A percentile compares a stretch with the other conserved stretches of the same genome.
These are phyloP conservation scores for Lepidium aucheri DNA, from an alignment of 345 rosid species.

Conservation along the genomic window DNA sequence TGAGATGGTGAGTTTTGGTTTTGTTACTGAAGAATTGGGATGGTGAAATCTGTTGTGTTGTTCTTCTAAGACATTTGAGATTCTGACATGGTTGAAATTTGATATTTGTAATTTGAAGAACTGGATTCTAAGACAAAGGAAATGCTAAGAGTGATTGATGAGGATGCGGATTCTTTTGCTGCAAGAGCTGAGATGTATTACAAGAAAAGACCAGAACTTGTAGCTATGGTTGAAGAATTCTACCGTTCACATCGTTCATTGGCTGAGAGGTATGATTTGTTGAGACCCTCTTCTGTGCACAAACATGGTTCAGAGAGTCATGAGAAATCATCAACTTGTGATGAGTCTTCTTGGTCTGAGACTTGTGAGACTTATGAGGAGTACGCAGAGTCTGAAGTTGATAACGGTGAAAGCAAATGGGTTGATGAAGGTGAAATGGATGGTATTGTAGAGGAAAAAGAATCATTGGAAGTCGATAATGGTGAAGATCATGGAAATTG, in stretches of 20 bases:
- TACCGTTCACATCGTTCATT: conserved; percentile 27
- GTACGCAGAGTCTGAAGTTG: conserved; percentile 23
- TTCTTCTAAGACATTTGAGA: background rate
- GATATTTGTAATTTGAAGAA: conserved; percentile 8
- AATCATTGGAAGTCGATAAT: background rate
- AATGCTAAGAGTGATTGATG: conserved; percentile 28
- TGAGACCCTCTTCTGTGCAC: conserved; percentile 20
- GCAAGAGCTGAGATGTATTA: conserved; percentile 34
- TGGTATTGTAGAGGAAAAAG: background rate
- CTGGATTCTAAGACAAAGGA: conserved; percentile 21
- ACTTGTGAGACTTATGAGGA: conserved; percentile 22
- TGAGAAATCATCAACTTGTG: conserved; percentile 20
- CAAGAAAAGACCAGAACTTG: conserved; percentile 29
- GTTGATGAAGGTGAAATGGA: conserved; percentile 4
- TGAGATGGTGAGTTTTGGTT: background rate
- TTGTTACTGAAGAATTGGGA: too few species aligned
- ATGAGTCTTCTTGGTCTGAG: conserved; percentile 24
- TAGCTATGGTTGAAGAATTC: conserved; percentile 25
- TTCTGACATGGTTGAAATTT: background rate
- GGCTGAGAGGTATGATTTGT: conserved; percentile 28
- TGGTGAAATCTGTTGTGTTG: too few species aligned
- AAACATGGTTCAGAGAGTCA: conserved; percentile 20
- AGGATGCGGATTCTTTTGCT: conserved; percentile 29
- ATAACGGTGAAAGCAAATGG: conserved; percentile 22
- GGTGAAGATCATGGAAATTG: background rate